Conservation (phyloP, 2,329 filamentous ascomycete genomes). For the Trichoderma simmonsii region DNA sequence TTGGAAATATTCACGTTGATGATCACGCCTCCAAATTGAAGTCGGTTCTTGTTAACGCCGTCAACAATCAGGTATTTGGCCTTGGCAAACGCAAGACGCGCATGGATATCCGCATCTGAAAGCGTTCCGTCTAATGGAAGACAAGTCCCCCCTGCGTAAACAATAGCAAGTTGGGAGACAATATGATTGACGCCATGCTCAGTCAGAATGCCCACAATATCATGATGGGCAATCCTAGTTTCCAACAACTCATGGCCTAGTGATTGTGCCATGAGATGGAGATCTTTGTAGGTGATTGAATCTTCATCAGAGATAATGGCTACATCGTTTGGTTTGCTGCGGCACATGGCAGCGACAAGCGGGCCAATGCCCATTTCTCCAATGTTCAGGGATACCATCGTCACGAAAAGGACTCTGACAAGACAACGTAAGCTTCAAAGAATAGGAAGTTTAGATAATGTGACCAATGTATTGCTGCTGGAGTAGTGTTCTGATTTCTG, state of each 20-base stretch:
- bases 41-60: not conserved
- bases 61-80: not conserved
- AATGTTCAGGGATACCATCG: not conserved
- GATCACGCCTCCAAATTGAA: not conserved
- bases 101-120: not conserved
- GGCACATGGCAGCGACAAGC: not conserved
- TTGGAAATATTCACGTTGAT: not conserved
- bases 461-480: not conserved
- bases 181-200: not conserved
- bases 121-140: not conserved
- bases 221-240: not conserved
- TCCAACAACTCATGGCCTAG: not conserved
- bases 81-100: not conserved
- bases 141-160: not conserved
- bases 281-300: not conserved
- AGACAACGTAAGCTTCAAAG: not conserved
- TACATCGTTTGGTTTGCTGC: not conserved
- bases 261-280: not conserved
- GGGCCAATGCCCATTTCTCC: not conserved
- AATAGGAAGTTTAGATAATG: not conserved
- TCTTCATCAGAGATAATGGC: not conserved
- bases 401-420: not conserved
- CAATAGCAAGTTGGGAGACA: not conserved
- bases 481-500: not conserved
- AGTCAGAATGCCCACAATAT: not conserved